Conservation (phyloP, 2,329 filamentous ascomycete species). For the Capronia epimyces region DNA sequence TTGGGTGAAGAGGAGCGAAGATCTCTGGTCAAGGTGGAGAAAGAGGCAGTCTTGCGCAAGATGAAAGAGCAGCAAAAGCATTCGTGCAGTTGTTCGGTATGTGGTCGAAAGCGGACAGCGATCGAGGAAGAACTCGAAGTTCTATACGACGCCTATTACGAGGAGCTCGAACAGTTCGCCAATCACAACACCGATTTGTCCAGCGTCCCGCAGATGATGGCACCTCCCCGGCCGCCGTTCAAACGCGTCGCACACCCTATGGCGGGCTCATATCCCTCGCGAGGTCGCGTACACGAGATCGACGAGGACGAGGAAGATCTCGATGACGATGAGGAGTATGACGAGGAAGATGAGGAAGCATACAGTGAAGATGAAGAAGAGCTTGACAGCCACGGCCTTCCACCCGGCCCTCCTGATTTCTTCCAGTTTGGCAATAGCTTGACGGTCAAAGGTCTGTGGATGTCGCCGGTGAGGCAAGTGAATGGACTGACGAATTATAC, state of each 20-base stretch:
- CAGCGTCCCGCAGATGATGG: slow-evolving; percentile 62
- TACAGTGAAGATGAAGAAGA: slow-evolving; percentile 62
- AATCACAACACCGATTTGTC: slow-evolving; percentile 65
- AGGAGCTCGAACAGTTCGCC: slow-evolving; percentile 95
- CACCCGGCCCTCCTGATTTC: slow-evolving; percentile 72
- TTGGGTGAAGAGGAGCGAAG: slow-evolving; percentile 91
- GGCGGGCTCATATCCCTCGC: slow-evolving; percentile 50
- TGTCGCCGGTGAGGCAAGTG: background rate
- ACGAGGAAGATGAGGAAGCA: slow-evolving; percentile 64
- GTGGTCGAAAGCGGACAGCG: slow-evolving; percentile 88
- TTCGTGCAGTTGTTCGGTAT: slow-evolving; percentile 96
- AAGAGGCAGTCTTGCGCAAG: slow-evolving; percentile 94
- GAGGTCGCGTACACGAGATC: slow-evolving; percentile 60
- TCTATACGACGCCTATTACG: slow-evolving; percentile 96
- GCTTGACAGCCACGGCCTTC: slow-evolving; percentile 55
- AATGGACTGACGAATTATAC: slow-evolving; percentile 29
- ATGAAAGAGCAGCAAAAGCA: slow-evolving; percentile 99
- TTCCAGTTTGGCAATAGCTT: slow-evolving; percentile 97
- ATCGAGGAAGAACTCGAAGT: slow-evolving; percentile 98
- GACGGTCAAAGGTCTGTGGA: slow-evolving; percentile 70
- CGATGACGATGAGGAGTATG: slow-evolving; percentile 47
- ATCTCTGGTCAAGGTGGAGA: slow-evolving; percentile 94
- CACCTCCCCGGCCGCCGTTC: slow-evolving; percentile 53
- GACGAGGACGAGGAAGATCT: slow-evolving; percentile 52
- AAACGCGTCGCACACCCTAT: slow-evolving; percentile 37